Evolutionary conservation across 768 basidiomycete species (phyloP).

Genomic region (Fomitopsis serialis): DNA sequence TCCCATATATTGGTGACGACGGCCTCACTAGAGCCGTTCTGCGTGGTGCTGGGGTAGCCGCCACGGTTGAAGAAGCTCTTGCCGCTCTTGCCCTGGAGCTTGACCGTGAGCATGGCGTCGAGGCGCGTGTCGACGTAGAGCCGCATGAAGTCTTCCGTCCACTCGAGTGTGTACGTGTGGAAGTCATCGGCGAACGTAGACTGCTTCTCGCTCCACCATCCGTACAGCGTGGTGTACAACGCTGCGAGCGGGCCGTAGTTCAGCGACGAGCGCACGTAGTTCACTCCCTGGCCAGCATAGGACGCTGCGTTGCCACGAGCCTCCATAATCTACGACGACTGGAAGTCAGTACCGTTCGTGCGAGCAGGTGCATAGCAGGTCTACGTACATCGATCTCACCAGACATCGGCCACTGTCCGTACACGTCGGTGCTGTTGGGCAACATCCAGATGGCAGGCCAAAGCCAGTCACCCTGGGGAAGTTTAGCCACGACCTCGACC

Average conservation of each 20-base stretch:
- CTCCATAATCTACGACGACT: slow-evolving; percentile 41
- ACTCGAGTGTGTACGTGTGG: slow-evolving; percentile 54
- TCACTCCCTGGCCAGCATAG: slow-evolving; percentile 37
- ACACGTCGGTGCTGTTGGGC: slow-evolving; percentile 37
- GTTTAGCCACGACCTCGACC: slow-evolving; percentile 46
- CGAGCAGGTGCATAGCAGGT: background rate
- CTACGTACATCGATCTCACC: slow-evolving; percentile 57
- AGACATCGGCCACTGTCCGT: slow-evolving; percentile 47
- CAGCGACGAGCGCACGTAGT: slow-evolving; percentile 50
- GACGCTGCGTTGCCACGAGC: slow-evolving; percentile 44
- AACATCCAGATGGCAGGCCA: slow-evolving; percentile 44
- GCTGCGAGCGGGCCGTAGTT: slow-evolving; percentile 59
- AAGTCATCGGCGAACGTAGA: slow-evolving; percentile 41
- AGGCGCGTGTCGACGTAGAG: slow-evolving; percentile 45
- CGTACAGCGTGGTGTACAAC: slow-evolving; percentile 36
- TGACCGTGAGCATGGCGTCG: slow-evolving; percentile 45
- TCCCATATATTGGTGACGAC: slow-evolving; percentile 46
- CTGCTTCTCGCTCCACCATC: slow-evolving; percentile 40
- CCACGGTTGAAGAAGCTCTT: slow-evolving; percentile 49
- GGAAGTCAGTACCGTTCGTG: background rate
- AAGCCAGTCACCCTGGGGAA: slow-evolving; percentile 40
- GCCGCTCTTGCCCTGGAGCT: slow-evolving; percentile 35
- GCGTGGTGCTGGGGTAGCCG: slow-evolving; percentile 44
- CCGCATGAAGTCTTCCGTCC: slow-evolving; percentile 52
- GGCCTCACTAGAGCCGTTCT: slow-evolving; percentile 34